These are phyloP conservation scores for Iris macrosiphon DNA, from an alignment of 106 monocot species.

Conservation along the genomic window DNA sequence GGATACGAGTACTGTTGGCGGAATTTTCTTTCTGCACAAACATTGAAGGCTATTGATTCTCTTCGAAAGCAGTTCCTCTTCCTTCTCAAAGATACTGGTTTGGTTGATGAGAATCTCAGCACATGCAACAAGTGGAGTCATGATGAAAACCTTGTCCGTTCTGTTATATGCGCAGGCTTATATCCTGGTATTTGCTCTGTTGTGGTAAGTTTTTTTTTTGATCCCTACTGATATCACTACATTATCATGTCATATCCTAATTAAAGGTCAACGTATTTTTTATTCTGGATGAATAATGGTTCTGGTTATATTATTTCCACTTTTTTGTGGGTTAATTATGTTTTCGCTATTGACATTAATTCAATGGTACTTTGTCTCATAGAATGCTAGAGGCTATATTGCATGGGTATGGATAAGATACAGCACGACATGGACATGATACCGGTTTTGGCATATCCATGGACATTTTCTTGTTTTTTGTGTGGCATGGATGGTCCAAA, in stretches of 20 bases:
- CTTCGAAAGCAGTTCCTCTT: constrained; percentile 80
- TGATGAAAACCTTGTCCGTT: constrained; percentile 80
- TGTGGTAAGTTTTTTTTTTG: constrained; percentile 47
- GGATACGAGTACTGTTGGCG: constrained; percentile 98
- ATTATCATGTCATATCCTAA: background rate
- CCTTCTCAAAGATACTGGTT: constrained; percentile 78
- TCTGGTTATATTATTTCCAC: no score
- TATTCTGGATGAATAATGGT: background rate
- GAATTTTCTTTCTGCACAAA: constrained; percentile 93
- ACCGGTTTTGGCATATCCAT: no score
- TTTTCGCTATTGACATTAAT: no score
- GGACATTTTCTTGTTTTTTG: no score
- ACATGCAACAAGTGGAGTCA: constrained; percentile 69
- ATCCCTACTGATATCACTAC: background rate
- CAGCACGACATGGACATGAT: no score
- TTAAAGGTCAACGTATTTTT: background rate
- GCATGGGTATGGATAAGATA: no score
- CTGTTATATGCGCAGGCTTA: constrained; percentile 92
- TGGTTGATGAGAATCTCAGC: constrained; percentile 49
- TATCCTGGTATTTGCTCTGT: constrained; percentile 97
- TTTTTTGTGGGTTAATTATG: no score
- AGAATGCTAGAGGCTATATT: no score
- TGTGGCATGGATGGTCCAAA: no score
- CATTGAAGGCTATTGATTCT: constrained; percentile 87
- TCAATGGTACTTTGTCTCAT: no score